Evolutionary conservation across 352 stramenopile genomes (phyloP).

Genomic region (Pythium rishiriense): DNA sequence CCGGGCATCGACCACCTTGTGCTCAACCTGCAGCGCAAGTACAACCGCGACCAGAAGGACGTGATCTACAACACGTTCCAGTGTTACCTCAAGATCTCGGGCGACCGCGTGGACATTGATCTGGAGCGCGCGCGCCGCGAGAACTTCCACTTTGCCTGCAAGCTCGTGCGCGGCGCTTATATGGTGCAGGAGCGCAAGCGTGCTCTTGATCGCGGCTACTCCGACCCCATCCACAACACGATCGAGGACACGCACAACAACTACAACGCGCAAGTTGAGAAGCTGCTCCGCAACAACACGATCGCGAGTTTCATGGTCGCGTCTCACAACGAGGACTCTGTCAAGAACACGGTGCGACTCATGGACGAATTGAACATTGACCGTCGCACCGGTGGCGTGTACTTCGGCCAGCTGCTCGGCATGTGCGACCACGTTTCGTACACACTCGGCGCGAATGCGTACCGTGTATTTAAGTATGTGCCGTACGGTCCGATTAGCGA

Average conservation of each 20-base stretch:
- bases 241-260: slow-evolving; percentile 94
- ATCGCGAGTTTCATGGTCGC: slow-evolving; percentile 96
- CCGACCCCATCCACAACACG: slow-evolving; percentile 92
- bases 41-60: slow-evolving; percentile 85
- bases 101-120: slow-evolving; percentile 89
- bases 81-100: slow-evolving; percentile 96
- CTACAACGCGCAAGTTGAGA: slow-evolving; percentile 92
- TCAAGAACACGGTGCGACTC: slow-evolving; percentile 90
- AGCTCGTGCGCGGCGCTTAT: slow-evolving; percentile 98
- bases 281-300: slow-evolving; percentile 85
- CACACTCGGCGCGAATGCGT: slow-evolving; percentile 91
- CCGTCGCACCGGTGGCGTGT: slow-evolving; percentile 69
- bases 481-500: slow-evolving; percentile 96
- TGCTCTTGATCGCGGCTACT: slow-evolving; percentile 72
- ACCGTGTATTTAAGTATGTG: slow-evolving; percentile 97
- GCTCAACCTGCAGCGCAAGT: slow-evolving; percentile 84
- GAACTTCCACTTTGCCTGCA: slow-evolving; percentile 95
- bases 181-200: slow-evolving; percentile 96
- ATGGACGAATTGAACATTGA: slow-evolving; percentile 92
- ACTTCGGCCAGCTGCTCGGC: slow-evolving; percentile 97
- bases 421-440: slow-evolving; percentile 98
- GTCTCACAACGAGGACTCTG: slow-evolving; percentile 96
- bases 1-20: slow-evolving; percentile 96
- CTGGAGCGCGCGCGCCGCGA: slow-evolving; percentile 90
- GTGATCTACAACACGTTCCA: slow-evolving; percentile 99